Evolutionary conservation across 345 rosid species (phyloP), one percentile per base, ranked within the genome.

Genomic region (Hibiscus syriacus): DNA sequence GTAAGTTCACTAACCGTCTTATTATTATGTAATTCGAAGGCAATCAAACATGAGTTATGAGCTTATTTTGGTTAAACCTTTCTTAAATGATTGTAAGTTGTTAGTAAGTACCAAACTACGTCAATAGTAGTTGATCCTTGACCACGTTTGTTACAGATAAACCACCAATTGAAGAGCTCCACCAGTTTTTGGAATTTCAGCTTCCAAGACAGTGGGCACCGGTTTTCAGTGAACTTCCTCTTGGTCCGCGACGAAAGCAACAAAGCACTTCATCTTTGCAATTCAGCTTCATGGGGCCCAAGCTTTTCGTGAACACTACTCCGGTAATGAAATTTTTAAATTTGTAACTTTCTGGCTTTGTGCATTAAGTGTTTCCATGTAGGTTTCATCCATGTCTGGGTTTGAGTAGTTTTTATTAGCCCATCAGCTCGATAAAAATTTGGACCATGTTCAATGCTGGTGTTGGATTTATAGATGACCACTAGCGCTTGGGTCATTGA

Each of bases 151-250:
- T 78, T 59, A 75, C 80, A 91, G 99, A 91, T 86, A 91, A 91
- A 76, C 99, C 98, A 34, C 97, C 96, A 11, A 83, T 86, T 62
- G 87, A 80, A 80, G 99, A 94, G 78, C 90, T 94, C 27, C 96
- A 89, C 72, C 98, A 91, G 80, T 94, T 94, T 80, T 78, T 94
- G 73, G 99, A 94, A 74, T 91, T 94, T 80, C 98, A 94, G 81
- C 85, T 94, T 61, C 98, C 98, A n/a, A 83, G 96, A 74, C 96
- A 85, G 49, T 94, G 99, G 99, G 99, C 99, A 12, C 99, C 99
- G n/a, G 89, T 87, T 67, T 94, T 91, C 81, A 87, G 93, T 70
- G 99, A 94, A 57, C 95, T 89, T 75, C 99, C 98, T 52, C 96
- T 94, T 77, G 98, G 98, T 60, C 96, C 92, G 0, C 99, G 87